Evolutionary conservation across 345 rosid species (phyloP), one percentile per base, ranked within the genome.

Genomic region (Sonneratia alba): DNA sequence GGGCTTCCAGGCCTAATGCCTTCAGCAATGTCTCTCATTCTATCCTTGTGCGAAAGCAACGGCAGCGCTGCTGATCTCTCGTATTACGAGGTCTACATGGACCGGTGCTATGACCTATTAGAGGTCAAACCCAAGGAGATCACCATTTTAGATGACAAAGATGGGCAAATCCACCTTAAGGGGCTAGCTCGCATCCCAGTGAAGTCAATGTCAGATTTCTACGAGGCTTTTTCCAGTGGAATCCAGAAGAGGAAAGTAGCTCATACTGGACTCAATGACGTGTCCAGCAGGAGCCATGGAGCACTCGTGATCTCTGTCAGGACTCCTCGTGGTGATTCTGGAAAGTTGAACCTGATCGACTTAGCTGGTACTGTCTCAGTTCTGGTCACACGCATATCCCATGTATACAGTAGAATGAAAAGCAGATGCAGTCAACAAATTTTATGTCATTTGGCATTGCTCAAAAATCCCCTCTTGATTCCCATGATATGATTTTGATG

Each of bases 251-350:
- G 98, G 42, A 95, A 90, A 80, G 86, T 86, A 70, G 97, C 99
- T 37, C 89, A 88, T 72, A 95, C 97, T 6, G 87, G 88, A 67
- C 79, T 90, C 24, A 95, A 95, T 74, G 99, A 92, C 75, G 91
- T 84, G 34, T 95, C 99, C 55, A 90, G 97, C 72, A 85, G 97
- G 79, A 92, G 99, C 82, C 99, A 95, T 75, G 98, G 92, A 1
- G 94, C 86, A 9, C 92, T 95, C 67, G 96, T 89, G 72, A 87
- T 95, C 57, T 55, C 84, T 61, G 86, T 95, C 71, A 79, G 77
- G 37, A 80, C 83, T 65, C 88, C 85, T 73, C 27, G 59, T 67
- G 64, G 65, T 55, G 79, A 70, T 76, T 80, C 74, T 70, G 98
- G 98, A 70, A 95, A 95, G 83, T 82, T 95, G 67, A 95, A 92